Evolutionary conservation across 805 yeast genomes (phyloP).

Genomic region (Zygosaccharomyces siamensis): DNA sequence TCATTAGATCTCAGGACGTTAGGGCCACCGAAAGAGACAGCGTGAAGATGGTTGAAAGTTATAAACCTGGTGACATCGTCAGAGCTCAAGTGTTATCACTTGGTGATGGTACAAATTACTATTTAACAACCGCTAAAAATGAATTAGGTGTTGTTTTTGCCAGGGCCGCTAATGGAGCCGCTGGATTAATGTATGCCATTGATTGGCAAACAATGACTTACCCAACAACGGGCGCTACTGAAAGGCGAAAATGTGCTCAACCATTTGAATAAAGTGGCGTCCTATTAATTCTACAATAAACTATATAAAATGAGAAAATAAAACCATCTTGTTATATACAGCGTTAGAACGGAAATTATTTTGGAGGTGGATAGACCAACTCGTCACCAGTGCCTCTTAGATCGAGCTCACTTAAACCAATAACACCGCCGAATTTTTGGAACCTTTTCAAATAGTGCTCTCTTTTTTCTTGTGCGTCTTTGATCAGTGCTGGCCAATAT

Average conservation of each 20-base stretch:
- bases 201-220: slow-evolving; percentile 96
- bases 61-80: slow-evolving; percentile 88
- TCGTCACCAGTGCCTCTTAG: slow-evolving; percentile 48
- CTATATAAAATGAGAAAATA: not conserved
- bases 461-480: slow-evolving; percentile 56
- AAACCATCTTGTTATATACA: not conserved
- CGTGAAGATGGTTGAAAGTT: slow-evolving; percentile 72
- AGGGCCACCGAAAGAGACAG: slow-evolving; percentile 87
- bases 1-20: slow-evolving; percentile 81
- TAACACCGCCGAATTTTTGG: slow-evolving; percentile 57
- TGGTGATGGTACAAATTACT: slow-evolving; percentile 92
- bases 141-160: slow-evolving; percentile 95
- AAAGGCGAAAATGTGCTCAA: slow-evolving; percentile 86
- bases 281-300: slow-evolving; percentile 1
- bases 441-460: slow-evolving; percentile 64
- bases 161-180: slow-evolving; percentile 56
- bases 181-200: slow-evolving; percentile 75
- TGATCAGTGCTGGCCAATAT: slow-evolving; percentile 72
- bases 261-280: slow-evolving; percentile 45
- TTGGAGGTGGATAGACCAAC: slow-evolving; percentile 23
- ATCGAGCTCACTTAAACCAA: slow-evolving; percentile 82
- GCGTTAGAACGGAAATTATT: not conserved
- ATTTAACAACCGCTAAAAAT: slow-evolving; percentile 81
- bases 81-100: slow-evolving; percentile 74
- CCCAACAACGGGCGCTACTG: slow-evolving; percentile 66